Evolutionary conservation across 371 early-diverging fungal genomes (phyloP).

Genomic region (Mortierella sp.): DNA sequence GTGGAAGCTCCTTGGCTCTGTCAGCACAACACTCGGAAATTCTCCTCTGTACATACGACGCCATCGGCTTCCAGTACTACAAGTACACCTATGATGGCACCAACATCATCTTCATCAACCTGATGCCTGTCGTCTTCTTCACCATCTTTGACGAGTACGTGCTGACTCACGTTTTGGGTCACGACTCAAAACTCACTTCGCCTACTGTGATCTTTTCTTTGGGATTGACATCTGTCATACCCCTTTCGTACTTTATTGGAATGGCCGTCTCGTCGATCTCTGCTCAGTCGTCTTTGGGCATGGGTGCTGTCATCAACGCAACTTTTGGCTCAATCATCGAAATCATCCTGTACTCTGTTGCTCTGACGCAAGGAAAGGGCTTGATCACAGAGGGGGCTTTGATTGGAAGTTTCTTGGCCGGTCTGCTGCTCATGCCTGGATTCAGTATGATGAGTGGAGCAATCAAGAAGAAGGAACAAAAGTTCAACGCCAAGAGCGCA

Average conservation of each 20-base stretch:
- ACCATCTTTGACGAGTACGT: conserved; percentile 84
- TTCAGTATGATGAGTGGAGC: conserved; percentile 94
- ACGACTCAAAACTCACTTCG: conserved; percentile 67
- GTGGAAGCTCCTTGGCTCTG: conserved; percentile 61
- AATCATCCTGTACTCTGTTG: conserved; percentile 91
- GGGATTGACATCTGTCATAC: conserved; percentile 87
- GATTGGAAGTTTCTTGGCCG: conserved; percentile 91
- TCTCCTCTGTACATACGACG: conserved; percentile 81
- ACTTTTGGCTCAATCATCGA: conserved; percentile 97
- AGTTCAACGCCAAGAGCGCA: conserved; percentile 94
- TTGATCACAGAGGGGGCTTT: conserved; percentile 93
- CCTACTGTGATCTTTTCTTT: conserved; percentile 76
- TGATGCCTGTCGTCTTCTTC: conserved; percentile 84
- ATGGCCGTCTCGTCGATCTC: conserved; percentile 95
- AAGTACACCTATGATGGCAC: conserved; percentile 95
- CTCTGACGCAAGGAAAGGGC: conserved; percentile 88
- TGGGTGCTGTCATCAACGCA: conserved; percentile 96
- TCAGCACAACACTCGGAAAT: conserved; percentile 63
- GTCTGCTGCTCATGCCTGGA: conserved; percentile 92
- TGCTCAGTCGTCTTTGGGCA: conserved; percentile 89
- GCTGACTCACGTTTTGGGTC: conserved; percentile 62
- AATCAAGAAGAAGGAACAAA: conserved; percentile 88
- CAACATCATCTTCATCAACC: conserved; percentile 95
- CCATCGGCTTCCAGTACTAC: conserved; percentile 85
- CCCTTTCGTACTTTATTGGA: conserved; percentile 95